Percentiles rank a stretch among this genome's conserved stretches.
These are phyloP conservation scores for Calocera cornea DNA, from an alignment of 768 basidiomycete genomes.

Conservation along the genomic window DNA sequence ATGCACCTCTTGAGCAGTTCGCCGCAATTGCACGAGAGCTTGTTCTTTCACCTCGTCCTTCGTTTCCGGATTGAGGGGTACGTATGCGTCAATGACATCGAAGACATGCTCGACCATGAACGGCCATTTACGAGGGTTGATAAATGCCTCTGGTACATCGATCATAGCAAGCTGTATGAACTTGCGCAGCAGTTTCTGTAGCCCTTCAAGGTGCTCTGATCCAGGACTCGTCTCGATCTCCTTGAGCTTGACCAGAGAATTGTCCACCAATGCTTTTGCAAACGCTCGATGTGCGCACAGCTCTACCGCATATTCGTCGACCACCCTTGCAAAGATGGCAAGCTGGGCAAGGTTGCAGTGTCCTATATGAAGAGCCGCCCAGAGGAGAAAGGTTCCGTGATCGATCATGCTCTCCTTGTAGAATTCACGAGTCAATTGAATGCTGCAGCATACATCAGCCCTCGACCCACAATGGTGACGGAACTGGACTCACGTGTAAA, in stretches of 20 bases:
- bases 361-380: constrained; percentile 68
- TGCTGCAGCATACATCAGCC: constrained; percentile 28
- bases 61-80: constrained; percentile 25
- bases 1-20: constrained; percentile 40
- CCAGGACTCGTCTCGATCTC: constrained; percentile 45
- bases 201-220: constrained; percentile 40
- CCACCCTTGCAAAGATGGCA: constrained; percentile 59
- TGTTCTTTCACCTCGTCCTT: constrained; percentile 29
- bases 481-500: constrained; percentile 45
- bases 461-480: background rate
- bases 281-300: constrained; percentile 55
- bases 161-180: constrained; percentile 47
- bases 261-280: constrained; percentile 55
- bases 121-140: constrained; percentile 57
- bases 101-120: constrained; percentile 38
- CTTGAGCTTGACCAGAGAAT: constrained; percentile 45
- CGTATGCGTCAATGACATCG: constrained; percentile 25
- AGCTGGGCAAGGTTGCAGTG: constrained; percentile 70
- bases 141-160: constrained; percentile 57
- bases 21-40: constrained; percentile 29
- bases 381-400: constrained; percentile 56
- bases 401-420: constrained; percentile 73
- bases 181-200: constrained; percentile 17
- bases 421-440: constrained; percentile 58
- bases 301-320: constrained; percentile 65